These are phyloP conservation scores for Pseudogymnoascus sp. DNA, from an alignment of 2,329 filamentous ascomycete genomes.

Conservation along the genomic window DNA sequence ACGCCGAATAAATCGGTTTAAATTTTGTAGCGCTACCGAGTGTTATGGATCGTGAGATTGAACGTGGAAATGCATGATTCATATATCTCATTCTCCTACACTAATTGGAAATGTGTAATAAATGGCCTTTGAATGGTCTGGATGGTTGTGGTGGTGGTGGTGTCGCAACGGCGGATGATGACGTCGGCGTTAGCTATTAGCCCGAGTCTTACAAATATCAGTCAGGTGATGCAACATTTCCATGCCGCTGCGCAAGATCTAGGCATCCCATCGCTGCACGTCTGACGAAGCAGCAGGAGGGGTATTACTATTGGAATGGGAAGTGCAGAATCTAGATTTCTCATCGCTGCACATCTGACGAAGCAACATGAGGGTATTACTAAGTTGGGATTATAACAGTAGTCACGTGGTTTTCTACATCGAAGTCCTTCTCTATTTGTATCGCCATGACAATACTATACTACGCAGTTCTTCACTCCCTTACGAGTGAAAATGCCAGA, in stretches of 20 bases:
- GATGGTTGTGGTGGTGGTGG: neutral
- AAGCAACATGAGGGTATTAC: neutral
- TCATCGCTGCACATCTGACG: neutral
- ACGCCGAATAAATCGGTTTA: neutral
- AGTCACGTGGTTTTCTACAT: neutral
- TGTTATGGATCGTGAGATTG: slow-evolving; percentile 1
- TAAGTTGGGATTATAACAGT: neutral
- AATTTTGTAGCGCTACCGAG: neutral
- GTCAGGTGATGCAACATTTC: neutral
- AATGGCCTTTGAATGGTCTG: neutral
- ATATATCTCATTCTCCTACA: neutral
- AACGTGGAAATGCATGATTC: neutral
- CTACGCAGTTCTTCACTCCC: no score
- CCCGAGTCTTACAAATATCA: neutral
- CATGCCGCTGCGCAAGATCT: neutral
- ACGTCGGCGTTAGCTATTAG: neutral
- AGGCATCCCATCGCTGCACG: neutral
- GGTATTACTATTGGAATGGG: neutral
- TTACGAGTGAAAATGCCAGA: neutral
- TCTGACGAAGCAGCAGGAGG: neutral
- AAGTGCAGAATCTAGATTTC: neutral
- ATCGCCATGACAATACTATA: neutral
- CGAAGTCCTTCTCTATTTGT: neutral
- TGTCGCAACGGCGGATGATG: neutral
- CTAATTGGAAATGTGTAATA: neutral